phyloP scores from a whole-genome alignment of 2,329 filamentous ascomycete species.

The Paraphoma chrysanthemicola region DNA sequence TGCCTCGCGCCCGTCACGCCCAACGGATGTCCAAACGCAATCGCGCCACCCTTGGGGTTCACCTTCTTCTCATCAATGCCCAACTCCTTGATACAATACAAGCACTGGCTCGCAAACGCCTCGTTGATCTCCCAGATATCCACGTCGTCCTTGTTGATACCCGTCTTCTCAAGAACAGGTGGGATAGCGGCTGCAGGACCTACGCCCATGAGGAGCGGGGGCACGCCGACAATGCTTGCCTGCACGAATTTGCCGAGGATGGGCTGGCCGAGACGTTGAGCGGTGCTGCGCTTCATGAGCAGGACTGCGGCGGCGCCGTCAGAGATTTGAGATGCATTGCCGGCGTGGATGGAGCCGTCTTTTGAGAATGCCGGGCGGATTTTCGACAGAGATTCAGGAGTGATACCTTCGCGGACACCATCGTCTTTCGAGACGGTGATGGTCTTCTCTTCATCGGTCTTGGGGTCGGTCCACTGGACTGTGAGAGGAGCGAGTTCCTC shows the following conservation, averaged over 20 bases:
- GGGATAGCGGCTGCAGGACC: constrained; percentile 97
- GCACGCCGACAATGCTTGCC: constrained; percentile 84
- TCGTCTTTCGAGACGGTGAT: constrained; percentile 87
- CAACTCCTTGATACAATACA: constrained; percentile 92
- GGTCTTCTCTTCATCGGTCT: constrained; percentile 83
- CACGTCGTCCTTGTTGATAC: constrained; percentile 82
- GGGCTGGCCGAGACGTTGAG: constrained; percentile 83
- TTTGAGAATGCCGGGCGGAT: constrained; percentile 90
- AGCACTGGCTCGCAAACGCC: constrained; percentile 92
- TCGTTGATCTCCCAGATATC: constrained; percentile 99
- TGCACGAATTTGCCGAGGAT: constrained; percentile 93
- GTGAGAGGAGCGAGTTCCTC: constrained; percentile 88
- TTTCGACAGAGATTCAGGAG: constrained; percentile 86
- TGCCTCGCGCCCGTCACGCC: constrained; percentile 94
- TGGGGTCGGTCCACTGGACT: constrained; percentile 88
- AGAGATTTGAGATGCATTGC: constrained; percentile 94
- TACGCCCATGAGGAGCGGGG: constrained; percentile 93
- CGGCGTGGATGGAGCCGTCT: constrained; percentile 92
- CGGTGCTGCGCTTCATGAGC: constrained; percentile 92
- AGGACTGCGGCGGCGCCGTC: constrained; percentile 93
- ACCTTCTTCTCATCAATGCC: constrained; percentile 84
- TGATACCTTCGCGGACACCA: constrained; percentile 84
- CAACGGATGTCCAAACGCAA: constrained; percentile 93
- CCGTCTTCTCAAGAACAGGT: constrained; percentile 85
- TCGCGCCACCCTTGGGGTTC: constrained; percentile 96